Evolutionary conservation across 2,329 filamentous ascomycete species (phyloP).

Genomic region (Colletotrichum destructivum): DNA sequence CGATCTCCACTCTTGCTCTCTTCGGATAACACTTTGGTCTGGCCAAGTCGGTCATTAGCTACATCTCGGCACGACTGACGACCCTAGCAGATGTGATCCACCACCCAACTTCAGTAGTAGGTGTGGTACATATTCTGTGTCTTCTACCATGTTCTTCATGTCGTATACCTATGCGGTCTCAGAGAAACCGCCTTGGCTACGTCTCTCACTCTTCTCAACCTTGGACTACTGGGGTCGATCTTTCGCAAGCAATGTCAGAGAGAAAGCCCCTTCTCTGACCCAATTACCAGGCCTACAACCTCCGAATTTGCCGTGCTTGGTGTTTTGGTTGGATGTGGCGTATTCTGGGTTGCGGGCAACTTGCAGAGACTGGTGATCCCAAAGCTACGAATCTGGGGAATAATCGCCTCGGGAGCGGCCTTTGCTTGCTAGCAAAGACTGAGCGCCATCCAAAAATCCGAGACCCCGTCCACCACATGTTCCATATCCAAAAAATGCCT

Average conservation of each 20-base stretch:
- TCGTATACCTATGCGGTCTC: no score
- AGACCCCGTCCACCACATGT: constrained; percentile 11
- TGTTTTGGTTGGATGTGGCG: no score
- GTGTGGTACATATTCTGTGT: no score
- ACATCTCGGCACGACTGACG: constrained; percentile 16
- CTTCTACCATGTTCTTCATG: no score
- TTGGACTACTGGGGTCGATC: not conserved
- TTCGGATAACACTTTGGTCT: not conserved
- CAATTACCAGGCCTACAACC: not conserved
- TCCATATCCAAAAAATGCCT: not conserved
- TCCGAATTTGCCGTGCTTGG: not conserved
- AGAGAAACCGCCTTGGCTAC: no score
- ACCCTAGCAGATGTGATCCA: constrained; percentile 24
- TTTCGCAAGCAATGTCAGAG: not conserved
- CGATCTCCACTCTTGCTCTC: not conserved
- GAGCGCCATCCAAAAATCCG: constrained; percentile 14
- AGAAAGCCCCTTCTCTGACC: no score
- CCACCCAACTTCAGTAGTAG: no score
- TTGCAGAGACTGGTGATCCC: not conserved
- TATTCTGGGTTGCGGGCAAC: not conserved
- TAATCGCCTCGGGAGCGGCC: not conserved
- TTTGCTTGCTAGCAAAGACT: not conserved
- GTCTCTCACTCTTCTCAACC: not conserved
- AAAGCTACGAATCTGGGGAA: not conserved
- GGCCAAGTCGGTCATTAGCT: constrained; percentile 4